Conservation (phyloP, 2,329 filamentous ascomycete genomes). For the Emergomyces orientalis region DNA sequence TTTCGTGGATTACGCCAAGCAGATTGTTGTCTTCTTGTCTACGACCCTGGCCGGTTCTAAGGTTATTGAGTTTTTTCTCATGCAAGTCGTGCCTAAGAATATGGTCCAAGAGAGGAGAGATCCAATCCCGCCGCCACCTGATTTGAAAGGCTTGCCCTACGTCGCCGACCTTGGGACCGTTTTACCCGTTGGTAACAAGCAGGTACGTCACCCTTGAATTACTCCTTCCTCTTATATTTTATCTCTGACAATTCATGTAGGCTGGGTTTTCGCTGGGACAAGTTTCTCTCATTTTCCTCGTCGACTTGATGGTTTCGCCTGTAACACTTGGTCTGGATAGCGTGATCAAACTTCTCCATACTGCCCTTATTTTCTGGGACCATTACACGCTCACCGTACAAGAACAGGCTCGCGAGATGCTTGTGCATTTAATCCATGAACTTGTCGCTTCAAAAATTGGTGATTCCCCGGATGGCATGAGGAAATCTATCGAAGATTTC, state of each 20-base stretch:
- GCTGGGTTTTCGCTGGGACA: constrained; percentile 86
- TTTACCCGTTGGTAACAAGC: constrained; percentile 80
- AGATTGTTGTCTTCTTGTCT: constrained; percentile 92
- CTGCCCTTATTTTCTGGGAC: constrained; percentile 91
- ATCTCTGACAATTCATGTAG: constrained; percentile 26
- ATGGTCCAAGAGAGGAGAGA: constrained; percentile 89
- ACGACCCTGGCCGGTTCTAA: constrained; percentile 77
- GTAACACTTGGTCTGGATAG: constrained; percentile 69
- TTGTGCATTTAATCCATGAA: constrained; percentile 94
- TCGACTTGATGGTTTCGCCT: constrained; percentile 91
- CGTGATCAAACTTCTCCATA: constrained; percentile 77
- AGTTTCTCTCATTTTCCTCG: constrained; percentile 81
- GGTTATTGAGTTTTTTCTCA: constrained; percentile 84
- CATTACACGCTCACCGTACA: constrained; percentile 92
- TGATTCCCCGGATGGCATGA: constrained; percentile 55
- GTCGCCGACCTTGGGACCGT: constrained; percentile 74
- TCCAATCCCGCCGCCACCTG: constrained; percentile 53
- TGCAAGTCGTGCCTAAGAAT: constrained; percentile 88
- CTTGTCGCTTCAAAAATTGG: constrained; percentile 73
- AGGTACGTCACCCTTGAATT: constrained; percentile 37
- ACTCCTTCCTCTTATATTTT: background rate
- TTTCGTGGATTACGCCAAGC: constrained; percentile 95
- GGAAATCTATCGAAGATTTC: constrained; percentile 72
- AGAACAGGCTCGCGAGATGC: constrained; percentile 93
- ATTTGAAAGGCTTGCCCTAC: constrained; percentile 70